Percentiles rank a stretch among this genome's conserved stretches.
phyloP scores from a whole-genome alignment of 2,329 filamentous ascomycete genomes.

The Apiospora sp. region DNA sequence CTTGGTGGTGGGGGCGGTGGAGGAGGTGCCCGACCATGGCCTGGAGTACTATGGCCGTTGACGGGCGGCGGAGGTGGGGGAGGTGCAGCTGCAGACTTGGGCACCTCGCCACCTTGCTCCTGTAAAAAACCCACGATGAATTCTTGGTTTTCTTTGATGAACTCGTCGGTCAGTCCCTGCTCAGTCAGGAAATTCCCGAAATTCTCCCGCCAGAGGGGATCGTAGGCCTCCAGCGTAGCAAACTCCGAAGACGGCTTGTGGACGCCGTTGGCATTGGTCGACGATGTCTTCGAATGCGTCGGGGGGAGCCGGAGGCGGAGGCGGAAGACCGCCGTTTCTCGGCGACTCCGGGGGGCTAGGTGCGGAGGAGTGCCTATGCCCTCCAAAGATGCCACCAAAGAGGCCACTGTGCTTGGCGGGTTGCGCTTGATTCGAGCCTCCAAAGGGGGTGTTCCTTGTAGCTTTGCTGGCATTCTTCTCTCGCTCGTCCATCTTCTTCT shows the following conservation, averaged over 20 bases:
- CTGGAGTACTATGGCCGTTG: conserved; percentile 17
- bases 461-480: conserved; percentile 95
- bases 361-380: conserved; percentile 67
- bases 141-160: conserved; percentile 73
- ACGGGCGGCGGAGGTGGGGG: conserved; percentile 50
- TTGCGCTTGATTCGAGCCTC: conserved; percentile 53
- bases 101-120: conserved; percentile 57
- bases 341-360: conserved; percentile 66
- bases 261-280: conserved; percentile 55
- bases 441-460: conserved; percentile 81
- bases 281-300: conserved; percentile 48
- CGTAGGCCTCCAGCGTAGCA: conserved; percentile 68
- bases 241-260: conserved; percentile 61
- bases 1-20: conserved; percentile 30
- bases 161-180: conserved; percentile 71
- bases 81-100: conserved; percentile 41
- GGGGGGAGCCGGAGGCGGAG: conserved; percentile 45
- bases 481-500: conserved; percentile 95
- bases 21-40: conserved; percentile 40
- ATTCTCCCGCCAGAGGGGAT: conserved; percentile 70
- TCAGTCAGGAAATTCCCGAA: conserved; percentile 70
- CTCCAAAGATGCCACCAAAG: conserved; percentile 68
- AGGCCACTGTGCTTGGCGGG: conserved; percentile 55
- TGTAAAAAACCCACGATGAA: conserved; percentile 72
- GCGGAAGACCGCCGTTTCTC: conserved; percentile 37